Base-by-base conservation (phyloP, 495 filamentous ascomycete species). In the Acidomyces sp. region DNA sequence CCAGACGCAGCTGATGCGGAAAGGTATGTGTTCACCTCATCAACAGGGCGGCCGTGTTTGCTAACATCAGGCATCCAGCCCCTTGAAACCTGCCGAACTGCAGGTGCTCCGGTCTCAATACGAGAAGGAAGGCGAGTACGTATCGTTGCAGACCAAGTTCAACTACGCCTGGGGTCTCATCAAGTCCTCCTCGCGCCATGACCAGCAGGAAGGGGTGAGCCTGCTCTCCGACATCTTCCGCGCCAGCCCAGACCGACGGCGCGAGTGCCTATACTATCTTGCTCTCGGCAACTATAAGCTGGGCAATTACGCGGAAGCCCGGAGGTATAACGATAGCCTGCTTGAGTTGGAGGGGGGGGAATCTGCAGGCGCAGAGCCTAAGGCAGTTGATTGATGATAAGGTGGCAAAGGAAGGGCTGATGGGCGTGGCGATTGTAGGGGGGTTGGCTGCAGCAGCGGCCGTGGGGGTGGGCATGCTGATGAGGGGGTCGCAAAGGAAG, bases 151-250 rank as follows among this genome's bases (percentile, higher is more conserved):
- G 61, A 97, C 90, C 32, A 96, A 95, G 60, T 97, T 97, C 74
- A 97, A 97, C 74, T 96, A 84, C 59, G 88, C 92, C 54, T 97
- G 90, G 90, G 90, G 90, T 45, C 69, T 96, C 37, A 94, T 97
- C 59, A 96, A 96, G 70, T 93, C 87, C 29, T 74, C 72, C 56
- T 56, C 64, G 15, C 82, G 90, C 32, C 51, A 62, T 49, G 88
- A 97, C 34, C 90, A 97, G 62, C 90, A 97, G 71, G 73, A 90
- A 64, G 90, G 90, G 45, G 87, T 97, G 37, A 82, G 81, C 41
- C 72, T 96, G 10, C 75, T 97, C 31, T 90, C 88, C 42, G 92
- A 97, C 46, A 96, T 97, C 65, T 96, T 95, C 70, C 83, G 88
- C 43, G 79, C 73, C 29, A 80, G 84, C 13, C 82, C 80, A 32